Evolutionary conservation across 257 asterid genomes (phyloP).

Genomic region (Galeopsis tetrahit): DNA sequence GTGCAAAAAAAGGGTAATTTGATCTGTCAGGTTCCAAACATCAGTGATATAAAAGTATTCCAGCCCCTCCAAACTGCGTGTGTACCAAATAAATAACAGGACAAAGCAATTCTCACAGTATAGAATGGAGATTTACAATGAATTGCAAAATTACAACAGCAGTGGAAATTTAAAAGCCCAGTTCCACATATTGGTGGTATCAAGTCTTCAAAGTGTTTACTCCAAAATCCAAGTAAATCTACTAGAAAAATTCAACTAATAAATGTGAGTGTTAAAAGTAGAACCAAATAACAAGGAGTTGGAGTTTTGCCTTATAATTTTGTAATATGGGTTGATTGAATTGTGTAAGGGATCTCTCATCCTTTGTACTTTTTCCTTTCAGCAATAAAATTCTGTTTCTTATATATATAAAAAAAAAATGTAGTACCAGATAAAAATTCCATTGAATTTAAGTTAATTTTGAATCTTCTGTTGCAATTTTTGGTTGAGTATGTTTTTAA

Average conservation of each 20-base stretch:
- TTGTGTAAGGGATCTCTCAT: too few species aligned
- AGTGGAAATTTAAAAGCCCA: not conserved
- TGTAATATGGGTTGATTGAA: too few species aligned
- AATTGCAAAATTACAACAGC: not conserved
- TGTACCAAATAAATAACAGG: not conserved
- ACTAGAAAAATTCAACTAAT: not conserved
- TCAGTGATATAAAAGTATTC: not conserved
- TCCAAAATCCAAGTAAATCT: not conserved
- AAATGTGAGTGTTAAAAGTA: not conserved
- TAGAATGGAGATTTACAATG: not conserved
- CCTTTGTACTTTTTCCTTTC: too few species aligned
- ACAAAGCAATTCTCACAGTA: not conserved
- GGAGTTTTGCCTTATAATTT: too few species aligned
- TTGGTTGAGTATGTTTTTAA: not conserved
- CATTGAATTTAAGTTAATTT: not conserved
- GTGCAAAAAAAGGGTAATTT: not conserved
- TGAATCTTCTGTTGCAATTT: not conserved
- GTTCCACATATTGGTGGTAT: not conserved
- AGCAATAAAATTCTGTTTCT: too few species aligned
- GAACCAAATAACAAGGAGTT: not conserved
- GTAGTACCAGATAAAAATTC: not conserved
- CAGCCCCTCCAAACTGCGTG: not conserved
- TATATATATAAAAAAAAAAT: too few species aligned
- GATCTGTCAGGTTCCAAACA: not conserved
- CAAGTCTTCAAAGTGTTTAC: not conserved